These are phyloP conservation scores for Microthlaspi erraticum DNA, from an alignment of 345 rosid genomes.

Conservation along the genomic window DNA sequence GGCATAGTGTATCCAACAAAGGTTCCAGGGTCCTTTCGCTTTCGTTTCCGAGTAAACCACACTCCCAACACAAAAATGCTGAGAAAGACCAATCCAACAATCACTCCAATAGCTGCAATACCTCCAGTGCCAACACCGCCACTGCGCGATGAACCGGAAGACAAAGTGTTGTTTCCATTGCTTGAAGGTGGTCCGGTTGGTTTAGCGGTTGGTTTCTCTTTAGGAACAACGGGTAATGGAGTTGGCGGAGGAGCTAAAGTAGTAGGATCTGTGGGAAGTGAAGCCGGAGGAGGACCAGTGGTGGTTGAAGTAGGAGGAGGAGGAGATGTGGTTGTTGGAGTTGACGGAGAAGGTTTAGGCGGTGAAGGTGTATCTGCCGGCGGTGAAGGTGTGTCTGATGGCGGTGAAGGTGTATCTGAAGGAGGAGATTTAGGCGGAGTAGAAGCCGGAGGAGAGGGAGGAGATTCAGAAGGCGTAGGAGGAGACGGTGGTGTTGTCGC, in stretches of 20 bases:
- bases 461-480: constrained; percentile 51
- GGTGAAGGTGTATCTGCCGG: constrained; percentile 50
- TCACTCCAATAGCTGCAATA: constrained; percentile 64
- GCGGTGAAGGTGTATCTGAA: constrained; percentile 49
- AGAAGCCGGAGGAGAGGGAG: constrained; percentile 45
- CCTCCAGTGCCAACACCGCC: constrained; percentile 61
- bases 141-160: constrained; percentile 34
- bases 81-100: constrained; percentile 64
- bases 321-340: constrained; percentile 48
- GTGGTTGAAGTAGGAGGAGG: constrained; percentile 58
- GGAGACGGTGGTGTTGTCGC: constrained; percentile 54
- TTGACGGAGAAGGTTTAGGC: constrained; percentile 52
- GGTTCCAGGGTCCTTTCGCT: constrained; percentile 54
- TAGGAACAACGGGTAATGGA: constrained; percentile 67
- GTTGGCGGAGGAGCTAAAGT: constrained; percentile 68
- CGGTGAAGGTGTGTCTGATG: constrained; percentile 37
- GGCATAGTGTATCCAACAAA: constrained; percentile 66
- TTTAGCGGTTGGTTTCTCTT: constrained; percentile 80
- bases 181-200: constrained; percentile 51
- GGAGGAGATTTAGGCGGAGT: constrained; percentile 52
- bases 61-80: constrained; percentile 73
- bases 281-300: constrained; percentile 56
- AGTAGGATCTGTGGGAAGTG: constrained; percentile 54
- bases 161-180: constrained; percentile 47
- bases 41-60: constrained; percentile 68